Conservation (phyloP, 2,329 filamentous ascomycete species). For the Cladosporium sp. region DNA sequence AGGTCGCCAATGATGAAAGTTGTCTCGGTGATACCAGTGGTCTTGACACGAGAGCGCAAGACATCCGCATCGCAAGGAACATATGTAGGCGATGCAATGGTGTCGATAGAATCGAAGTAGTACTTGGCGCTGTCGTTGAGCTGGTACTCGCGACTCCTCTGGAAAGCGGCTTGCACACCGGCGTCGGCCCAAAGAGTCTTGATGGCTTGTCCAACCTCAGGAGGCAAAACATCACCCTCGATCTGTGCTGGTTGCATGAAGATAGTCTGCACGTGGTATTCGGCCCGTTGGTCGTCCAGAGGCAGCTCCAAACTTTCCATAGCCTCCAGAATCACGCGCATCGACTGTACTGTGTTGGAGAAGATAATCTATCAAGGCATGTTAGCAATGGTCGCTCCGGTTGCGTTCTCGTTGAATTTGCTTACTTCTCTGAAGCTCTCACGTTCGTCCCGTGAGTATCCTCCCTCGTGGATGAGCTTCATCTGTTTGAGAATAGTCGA, state of each 20-base stretch:
- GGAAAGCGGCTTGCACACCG: slow-evolving; percentile 92
- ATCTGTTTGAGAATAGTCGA: slow-evolving; percentile 94
- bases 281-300: slow-evolving; percentile 84
- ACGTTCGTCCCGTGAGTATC: slow-evolving; percentile 86
- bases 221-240: slow-evolving; percentile 88
- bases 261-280: slow-evolving; percentile 97
- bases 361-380: slow-evolving; percentile 53
- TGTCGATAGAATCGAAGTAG: slow-evolving; percentile 93
- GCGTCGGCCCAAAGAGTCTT: slow-evolving; percentile 89
- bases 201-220: slow-evolving; percentile 89
- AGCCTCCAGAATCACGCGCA: slow-evolving; percentile 66
- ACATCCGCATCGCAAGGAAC: slow-evolving; percentile 95
- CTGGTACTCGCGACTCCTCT: slow-evolving; percentile 92
- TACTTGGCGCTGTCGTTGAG: slow-evolving; percentile 95
- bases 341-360: slow-evolving; percentile 67
- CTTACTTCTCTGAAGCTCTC: slow-evolving; percentile 61
- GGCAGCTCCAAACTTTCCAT: slow-evolving; percentile 72
- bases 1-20: slow-evolving; percentile 93
- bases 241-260: slow-evolving; percentile 98
- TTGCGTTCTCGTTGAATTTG: not conserved
- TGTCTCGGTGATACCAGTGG: slow-evolving; percentile 94
- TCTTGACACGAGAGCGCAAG: slow-evolving; percentile 93
- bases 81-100: slow-evolving; percentile 86
- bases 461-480: slow-evolving; percentile 99
- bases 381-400: not conserved